These are phyloP conservation scores for Diplocarpon rosae DNA, from an alignment of 2,329 filamentous ascomycete species.

Conservation along the genomic window DNA sequence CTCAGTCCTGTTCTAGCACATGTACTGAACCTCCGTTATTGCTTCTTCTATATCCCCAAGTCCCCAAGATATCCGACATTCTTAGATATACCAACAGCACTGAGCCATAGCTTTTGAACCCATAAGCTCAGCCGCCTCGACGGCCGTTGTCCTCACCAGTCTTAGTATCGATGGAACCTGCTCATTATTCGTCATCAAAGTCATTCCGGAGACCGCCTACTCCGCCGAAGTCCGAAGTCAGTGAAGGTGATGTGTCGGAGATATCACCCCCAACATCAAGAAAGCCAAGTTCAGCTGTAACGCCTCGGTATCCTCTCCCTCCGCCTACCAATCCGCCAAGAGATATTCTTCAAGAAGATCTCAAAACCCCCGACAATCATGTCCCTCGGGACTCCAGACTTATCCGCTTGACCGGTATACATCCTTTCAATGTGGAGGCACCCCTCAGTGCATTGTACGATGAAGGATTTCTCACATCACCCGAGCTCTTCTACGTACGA, in stretches of 20 bases:
- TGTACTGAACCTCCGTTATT: no score
- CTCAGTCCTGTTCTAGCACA: no score
- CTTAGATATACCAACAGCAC: no score
- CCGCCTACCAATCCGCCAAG: slow-evolving; percentile 47
- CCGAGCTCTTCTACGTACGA: slow-evolving; percentile 81
- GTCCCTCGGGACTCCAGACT: slow-evolving; percentile 70
- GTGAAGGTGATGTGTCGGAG: slow-evolving; percentile 16
- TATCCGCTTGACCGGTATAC: slow-evolving; percentile 76
- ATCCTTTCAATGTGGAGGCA: slow-evolving; percentile 86
- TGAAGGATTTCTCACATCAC: slow-evolving; percentile 73
- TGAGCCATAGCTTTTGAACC: slow-evolving; percentile 5
- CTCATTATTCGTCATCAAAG: slow-evolving; percentile 3
- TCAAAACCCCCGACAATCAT: slow-evolving; percentile 73
- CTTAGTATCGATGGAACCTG: slow-evolving; percentile 5
- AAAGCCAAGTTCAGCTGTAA: slow-evolving; percentile 10
- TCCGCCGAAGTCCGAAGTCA: slow-evolving; percentile 23
- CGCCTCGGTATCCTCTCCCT: slow-evolving; percentile 44
- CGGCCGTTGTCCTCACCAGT: slow-evolving; percentile 1
- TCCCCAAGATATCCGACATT: no score
- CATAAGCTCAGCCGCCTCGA: neutral
- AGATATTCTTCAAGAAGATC: slow-evolving; percentile 60
- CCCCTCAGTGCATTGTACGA: slow-evolving; percentile 70
- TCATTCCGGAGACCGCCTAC: slow-evolving; percentile 20
- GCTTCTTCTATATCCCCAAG: no score
- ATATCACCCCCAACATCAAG: slow-evolving; percentile 13